Conservation (phyloP, 2,329 filamentous ascomycete genomes). For the Cladosporium sp. region DNA sequence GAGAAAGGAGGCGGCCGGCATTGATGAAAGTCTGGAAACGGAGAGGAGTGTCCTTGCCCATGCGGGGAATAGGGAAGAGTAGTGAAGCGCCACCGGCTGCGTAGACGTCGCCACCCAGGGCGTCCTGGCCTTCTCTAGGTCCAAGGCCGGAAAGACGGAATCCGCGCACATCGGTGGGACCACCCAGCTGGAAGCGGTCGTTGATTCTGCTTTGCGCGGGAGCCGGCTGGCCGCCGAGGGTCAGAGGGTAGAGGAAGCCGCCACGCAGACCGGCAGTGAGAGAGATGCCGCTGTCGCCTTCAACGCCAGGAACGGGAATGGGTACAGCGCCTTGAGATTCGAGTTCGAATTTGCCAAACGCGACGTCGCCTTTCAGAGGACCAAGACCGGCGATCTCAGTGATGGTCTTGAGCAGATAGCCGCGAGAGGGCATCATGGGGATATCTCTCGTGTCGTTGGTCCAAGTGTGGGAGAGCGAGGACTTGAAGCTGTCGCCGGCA, state of each 20-base stretch:
- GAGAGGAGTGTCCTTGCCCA: constrained; percentile 77
- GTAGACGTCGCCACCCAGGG: constrained; percentile 87
- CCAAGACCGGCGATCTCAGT: constrained; percentile 87
- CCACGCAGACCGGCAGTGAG: constrained; percentile 77
- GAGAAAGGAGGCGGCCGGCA: constrained; percentile 75
- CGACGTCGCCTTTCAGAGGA: constrained; percentile 78
- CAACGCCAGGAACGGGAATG: constrained; percentile 65
- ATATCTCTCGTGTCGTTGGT: constrained; percentile 77
- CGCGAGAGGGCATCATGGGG: constrained; percentile 75
- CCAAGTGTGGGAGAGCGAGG: constrained; percentile 77
- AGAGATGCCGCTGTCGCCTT: constrained; percentile 70
- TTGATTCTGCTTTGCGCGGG: constrained; percentile 75
- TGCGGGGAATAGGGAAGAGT: constrained; percentile 76
- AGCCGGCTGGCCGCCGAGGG: constrained; percentile 52
- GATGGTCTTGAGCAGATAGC: constrained; percentile 73
- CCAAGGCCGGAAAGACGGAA: constrained; percentile 89
- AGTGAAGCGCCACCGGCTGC: constrained; percentile 85
- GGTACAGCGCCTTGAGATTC: constrained; percentile 75
- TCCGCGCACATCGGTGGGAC: constrained; percentile 89
- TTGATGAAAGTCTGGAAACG: constrained; percentile 90
- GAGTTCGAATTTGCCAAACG: constrained; percentile 89
- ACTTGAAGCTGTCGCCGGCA: constrained; percentile 89
- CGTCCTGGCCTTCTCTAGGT: constrained; percentile 78
- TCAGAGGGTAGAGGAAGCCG: constrained; percentile 81
- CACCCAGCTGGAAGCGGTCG: constrained; percentile 92